Base-by-base conservation (phyloP, 2,329 filamentous ascomycete genomes). In the Immersiporthe knoxdaviesiana region DNA sequence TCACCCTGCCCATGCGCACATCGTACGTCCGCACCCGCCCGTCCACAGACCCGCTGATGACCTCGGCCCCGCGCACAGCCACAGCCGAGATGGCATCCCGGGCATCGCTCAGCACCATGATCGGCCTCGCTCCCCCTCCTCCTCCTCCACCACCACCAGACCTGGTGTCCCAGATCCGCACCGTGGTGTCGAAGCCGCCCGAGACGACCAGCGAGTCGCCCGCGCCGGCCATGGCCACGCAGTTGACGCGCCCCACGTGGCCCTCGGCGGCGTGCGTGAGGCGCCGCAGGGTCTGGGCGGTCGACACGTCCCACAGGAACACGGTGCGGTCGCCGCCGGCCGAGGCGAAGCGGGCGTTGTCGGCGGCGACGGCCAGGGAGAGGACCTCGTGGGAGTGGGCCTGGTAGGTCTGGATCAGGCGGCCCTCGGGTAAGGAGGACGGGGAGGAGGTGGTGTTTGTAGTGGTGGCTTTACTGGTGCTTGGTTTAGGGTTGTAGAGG, bases 341-440 rank as follows among this genome's bases (percentile, higher is more conserved):
- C n/a, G 91, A 94, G 12, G 90, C 91, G 79, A 99, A 97, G 58
- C 89, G 89, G 73, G 93, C 87, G 80, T 99, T 99, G 81, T 93
- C 91, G 32, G 83, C 77, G 10, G 88, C 83, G 63, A 97, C 91
- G 65, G 87, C 84, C 52, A 99, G 85, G 73, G 92, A 92, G 70
- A 97, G 90, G 10, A 99, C 91, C 74, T 94, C 92, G 82, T 99
- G 97, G 73, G 93, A 94, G 81, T 99, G 96, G 2, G 92, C 93
- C 47, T 90, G 84, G 82, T 97, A 99, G 47, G 89, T 92, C 80
- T 97, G 94, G 76, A 99, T 93, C 3, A 96, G 89, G 1, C 84
- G 83, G 73, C 85, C 86, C 70, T 85, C 77, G 0, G 84, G 83
- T 7, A 82, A 72, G 1, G 73, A 50, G 30, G 59, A 16, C 78